Evolutionary conservation across 805 yeast genomes (phyloP).

Genomic region (Peterozyma toletana): DNA sequence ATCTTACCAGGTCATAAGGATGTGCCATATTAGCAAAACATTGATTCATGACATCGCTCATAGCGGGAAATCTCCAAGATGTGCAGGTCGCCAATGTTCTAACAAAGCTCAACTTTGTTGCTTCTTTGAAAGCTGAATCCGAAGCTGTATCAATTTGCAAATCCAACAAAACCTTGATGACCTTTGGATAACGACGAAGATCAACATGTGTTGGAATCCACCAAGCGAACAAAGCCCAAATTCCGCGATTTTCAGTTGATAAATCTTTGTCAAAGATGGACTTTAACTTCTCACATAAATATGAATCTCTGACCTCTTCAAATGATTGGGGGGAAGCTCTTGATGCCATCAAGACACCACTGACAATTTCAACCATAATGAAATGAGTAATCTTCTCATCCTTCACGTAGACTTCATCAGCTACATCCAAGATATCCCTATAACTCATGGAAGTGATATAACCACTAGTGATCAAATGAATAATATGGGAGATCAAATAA

Average conservation of each 20-base stretch:
- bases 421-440: constrained; percentile 43
- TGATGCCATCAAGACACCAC: constrained; percentile 53
- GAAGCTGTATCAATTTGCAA: constrained; percentile 41
- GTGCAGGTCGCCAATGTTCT: constrained; percentile 40
- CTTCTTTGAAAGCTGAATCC: constrained; percentile 57
- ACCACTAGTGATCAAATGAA: constrained; percentile 40
- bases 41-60: constrained; percentile 34
- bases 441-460: constrained; percentile 33
- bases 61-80: constrained; percentile 47
- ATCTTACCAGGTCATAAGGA: constrained; percentile 68
- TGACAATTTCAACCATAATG: constrained; percentile 60
- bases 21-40: constrained; percentile 48
- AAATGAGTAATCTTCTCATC: constrained; percentile 76
- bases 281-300: constrained; percentile 35
- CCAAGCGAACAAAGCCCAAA: constrained; percentile 75
- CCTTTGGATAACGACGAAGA: constrained; percentile 53
- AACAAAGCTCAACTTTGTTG: constrained; percentile 52
- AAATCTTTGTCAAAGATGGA: constrained; percentile 48
- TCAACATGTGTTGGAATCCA: constrained; percentile 67
- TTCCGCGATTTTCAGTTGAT: constrained; percentile 62
- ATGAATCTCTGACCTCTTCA: constrained; percentile 33
- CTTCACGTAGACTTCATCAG: constrained; percentile 44
- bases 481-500: constrained; percentile 42
- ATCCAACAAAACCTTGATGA: constrained; percentile 36
- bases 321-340: constrained; percentile 29